Conservation (phyloP, 129 eudicot species). For the Helianthus tuberosus region DNA sequence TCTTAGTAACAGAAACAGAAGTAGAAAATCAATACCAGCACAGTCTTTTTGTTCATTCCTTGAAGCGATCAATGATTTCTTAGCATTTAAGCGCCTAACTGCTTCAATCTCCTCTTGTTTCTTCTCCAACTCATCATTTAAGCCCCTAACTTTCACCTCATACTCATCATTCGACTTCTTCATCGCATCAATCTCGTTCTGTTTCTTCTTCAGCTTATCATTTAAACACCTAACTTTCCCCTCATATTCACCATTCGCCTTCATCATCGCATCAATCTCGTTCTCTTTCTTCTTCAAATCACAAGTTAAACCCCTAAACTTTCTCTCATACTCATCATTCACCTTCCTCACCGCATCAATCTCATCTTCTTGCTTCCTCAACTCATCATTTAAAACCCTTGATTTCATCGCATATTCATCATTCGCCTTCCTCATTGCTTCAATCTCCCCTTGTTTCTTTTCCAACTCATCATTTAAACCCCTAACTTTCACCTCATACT, state of each 20-base stretch:
- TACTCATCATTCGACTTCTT: constrained; percentile 9
- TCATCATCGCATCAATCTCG: not conserved
- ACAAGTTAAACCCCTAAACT: not conserved
- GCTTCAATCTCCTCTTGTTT: not conserved
- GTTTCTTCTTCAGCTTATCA: not conserved
- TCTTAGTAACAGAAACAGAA: not conserved
- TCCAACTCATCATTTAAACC: constrained; percentile 19
- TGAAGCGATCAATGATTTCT: not conserved
- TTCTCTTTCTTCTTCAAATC: constrained; percentile 15
- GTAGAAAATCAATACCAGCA: constrained; percentile 12
- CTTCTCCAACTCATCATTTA: constrained; percentile 20
- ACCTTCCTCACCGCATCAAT: too few species aligned
- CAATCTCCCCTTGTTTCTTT: not conserved
- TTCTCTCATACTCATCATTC: not conserved
- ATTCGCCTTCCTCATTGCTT: not conserved
- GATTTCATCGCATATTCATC: not conserved
- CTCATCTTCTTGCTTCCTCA: too few species aligned
- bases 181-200: not conserved
- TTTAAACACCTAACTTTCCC: too few species aligned
- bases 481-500: not conserved
- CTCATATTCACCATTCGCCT: too few species aligned
- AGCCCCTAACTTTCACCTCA: not conserved
- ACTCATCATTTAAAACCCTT: too few species aligned
- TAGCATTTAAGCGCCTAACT: not conserved
- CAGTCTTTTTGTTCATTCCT: not conserved